Evolutionary conservation across 2,329 filamentous ascomycete genomes (phyloP).

Genomic region (Cyphellophora europaea): DNA sequence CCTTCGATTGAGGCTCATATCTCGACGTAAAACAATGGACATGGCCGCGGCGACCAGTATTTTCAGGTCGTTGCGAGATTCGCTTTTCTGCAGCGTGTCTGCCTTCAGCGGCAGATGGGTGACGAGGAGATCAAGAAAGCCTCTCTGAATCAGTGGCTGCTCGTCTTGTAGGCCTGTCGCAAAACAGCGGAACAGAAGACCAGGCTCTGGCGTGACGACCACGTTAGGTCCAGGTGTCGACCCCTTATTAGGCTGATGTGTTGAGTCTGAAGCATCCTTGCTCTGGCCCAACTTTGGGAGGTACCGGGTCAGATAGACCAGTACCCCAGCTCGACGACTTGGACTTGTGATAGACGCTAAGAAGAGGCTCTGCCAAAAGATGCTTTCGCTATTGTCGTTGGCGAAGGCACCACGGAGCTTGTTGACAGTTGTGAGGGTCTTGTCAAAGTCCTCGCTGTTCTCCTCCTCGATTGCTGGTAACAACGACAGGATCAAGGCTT

Average conservation of each 20-base stretch:
- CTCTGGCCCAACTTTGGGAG: constrained; percentile 59
- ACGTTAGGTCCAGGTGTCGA: constrained; percentile 39
- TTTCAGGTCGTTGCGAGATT: constrained; percentile 68
- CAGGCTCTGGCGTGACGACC: constrained; percentile 83
- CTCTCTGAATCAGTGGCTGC: constrained; percentile 84
- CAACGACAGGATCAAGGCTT: constrained; percentile 79
- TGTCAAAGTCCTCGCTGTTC: constrained; percentile 92
- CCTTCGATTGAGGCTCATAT: constrained; percentile 92
- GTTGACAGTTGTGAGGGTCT: constrained; percentile 69
- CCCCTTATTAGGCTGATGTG: constrained; percentile 19
- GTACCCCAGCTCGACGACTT: constrained; percentile 71
- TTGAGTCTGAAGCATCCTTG: constrained; percentile 20
- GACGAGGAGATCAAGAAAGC: constrained; percentile 86
- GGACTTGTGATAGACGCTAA: constrained; percentile 84
- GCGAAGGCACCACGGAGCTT: constrained; percentile 63
- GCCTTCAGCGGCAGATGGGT: constrained; percentile 82
- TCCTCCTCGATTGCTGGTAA: constrained; percentile 91
- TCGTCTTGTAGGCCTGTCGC: constrained; percentile 80
- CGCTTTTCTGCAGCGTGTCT: constrained; percentile 64
- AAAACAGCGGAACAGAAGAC: constrained; percentile 82
- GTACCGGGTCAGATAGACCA: constrained; percentile 74
- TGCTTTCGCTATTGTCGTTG: constrained; percentile 60
- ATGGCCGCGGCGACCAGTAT: constrained; percentile 71
- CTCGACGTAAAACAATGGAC: constrained; percentile 78
- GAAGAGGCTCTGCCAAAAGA: constrained; percentile 98